A percentile compares a stretch with the other conserved stretches of the same genome.
These are phyloP conservation scores for Candida sanyiensis DNA, from an alignment of 805 yeast species.

Conservation along the genomic window DNA sequence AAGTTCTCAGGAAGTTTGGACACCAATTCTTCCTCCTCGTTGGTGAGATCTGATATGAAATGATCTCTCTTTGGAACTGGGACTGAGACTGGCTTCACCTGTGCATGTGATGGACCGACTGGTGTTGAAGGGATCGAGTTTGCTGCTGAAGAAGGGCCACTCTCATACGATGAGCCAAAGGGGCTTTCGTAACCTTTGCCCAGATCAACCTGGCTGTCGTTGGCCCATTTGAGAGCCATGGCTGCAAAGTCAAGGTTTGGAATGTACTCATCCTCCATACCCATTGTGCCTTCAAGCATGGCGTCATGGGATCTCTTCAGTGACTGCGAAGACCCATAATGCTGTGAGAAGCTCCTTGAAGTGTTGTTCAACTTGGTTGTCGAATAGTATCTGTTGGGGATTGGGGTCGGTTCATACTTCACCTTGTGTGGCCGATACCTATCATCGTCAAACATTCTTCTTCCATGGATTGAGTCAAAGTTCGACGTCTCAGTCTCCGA, in stretches of 20 bases:
- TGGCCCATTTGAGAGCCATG: conserved; percentile 42
- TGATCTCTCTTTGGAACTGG: conserved; percentile 23
- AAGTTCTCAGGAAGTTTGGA: conserved; percentile 45
- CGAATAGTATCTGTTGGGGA: conserved; percentile 4
- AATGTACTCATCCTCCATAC: conserved; percentile 71
- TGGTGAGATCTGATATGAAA: conserved; percentile 12
- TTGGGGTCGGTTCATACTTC: conserved; percentile 5
- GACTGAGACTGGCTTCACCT: conserved; percentile 32
- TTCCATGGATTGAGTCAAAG: conserved; percentile 51
- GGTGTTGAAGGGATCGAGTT: conserved; percentile 18
- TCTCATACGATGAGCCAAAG: conserved; percentile 14
- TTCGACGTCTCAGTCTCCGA: conserved; percentile 62
- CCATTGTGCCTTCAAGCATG: conserved; percentile 22
- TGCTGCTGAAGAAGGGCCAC: conserved; percentile 15
- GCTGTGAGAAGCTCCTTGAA: conserved; percentile 14
- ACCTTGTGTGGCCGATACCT: conserved; percentile 38
- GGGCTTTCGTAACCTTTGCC: conserved; percentile 13
- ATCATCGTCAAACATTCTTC: conserved; percentile 48
- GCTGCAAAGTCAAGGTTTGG: conserved; percentile 62
- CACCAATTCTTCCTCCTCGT: conserved; percentile 28
- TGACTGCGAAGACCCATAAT: conserved; percentile 14
- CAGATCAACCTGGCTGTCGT: conserved; percentile 9
- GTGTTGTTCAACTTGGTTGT: conserved; percentile 4
- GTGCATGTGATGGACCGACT: conserved; percentile 28
- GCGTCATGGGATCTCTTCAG: conserved; percentile 6